A percentile compares a stretch with the other conserved stretches of the same genome.
Conservation (phyloP, 768 basidiomycete genomes). For the Tricholoma terreum region DNA sequence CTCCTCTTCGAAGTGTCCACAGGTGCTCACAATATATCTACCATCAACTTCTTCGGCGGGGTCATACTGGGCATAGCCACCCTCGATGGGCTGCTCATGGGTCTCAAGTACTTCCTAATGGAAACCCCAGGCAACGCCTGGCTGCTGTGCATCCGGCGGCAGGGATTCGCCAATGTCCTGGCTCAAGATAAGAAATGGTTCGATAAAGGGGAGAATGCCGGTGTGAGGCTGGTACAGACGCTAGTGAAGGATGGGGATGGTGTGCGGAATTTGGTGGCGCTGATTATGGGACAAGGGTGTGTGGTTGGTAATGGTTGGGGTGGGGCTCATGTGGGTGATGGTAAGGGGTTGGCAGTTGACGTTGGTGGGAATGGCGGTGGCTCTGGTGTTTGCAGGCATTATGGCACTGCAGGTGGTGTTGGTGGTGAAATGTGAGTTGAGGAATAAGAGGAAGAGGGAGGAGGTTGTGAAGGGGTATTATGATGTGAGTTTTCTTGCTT, state of each 20-base stretch:
- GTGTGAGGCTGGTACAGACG: conserved; percentile 63
- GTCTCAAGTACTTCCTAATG: conserved; percentile 78
- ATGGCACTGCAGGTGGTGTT: conserved; percentile 77
- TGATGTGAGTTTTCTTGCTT: conserved; percentile 51
- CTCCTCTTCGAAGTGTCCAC: conserved; percentile 75
- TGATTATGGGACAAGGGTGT: conserved; percentile 59
- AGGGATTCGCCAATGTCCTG: conserved; percentile 57
- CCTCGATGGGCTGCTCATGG: conserved; percentile 71
- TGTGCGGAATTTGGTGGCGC: conserved; percentile 69
- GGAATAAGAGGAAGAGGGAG: conserved; percentile 86
- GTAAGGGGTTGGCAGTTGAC: conserved; percentile 89
- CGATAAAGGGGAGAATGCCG: conserved; percentile 59
- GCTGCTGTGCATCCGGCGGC: conserved; percentile 62
- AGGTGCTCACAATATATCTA: conserved; percentile 57
- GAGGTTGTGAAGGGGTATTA: conserved; percentile 83
- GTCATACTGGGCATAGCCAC: conserved; percentile 73
- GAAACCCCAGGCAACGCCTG: conserved; percentile 72
- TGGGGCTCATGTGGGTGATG: conserved; percentile 90
- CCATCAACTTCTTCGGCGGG: conserved; percentile 69
- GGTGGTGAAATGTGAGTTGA: conserved; percentile 65
- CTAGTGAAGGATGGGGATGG: conserved; percentile 91
- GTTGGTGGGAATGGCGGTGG: conserved; percentile 83
- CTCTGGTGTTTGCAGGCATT: conserved; percentile 73
- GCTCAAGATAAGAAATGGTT: conserved; percentile 87
- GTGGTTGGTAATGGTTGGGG: conserved; percentile 80